These are phyloP conservation scores for Globisporangium yorkense DNA, from an alignment of 352 stramenopile genomes.

Conservation along the genomic window DNA sequence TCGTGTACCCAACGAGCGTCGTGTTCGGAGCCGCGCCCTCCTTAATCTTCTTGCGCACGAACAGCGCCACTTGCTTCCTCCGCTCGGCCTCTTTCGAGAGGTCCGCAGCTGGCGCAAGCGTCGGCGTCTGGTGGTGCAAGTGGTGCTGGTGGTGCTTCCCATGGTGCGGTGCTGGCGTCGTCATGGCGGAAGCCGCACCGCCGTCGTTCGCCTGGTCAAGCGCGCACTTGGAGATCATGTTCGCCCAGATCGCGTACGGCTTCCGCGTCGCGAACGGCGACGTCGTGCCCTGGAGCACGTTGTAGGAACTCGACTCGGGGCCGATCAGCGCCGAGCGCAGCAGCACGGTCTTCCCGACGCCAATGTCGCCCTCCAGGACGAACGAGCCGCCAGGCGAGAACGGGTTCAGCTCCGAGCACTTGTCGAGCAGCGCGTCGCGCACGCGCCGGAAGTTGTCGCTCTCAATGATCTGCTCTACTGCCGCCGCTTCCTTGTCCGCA, in stretches of 20 bases:
- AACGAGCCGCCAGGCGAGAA: conserved; percentile 64
- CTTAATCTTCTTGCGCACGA: conserved; percentile 56
- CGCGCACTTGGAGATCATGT: conserved; percentile 67
- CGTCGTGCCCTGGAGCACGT: conserved; percentile 65
- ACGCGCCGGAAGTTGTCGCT: conserved; percentile 52
- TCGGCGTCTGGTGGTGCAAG: not conserved
- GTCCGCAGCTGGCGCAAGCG: conserved; percentile 6
- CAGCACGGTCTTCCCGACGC: conserved; percentile 78
- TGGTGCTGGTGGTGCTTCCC: not conserved
- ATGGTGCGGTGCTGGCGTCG: not conserved
- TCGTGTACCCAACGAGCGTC: conserved; percentile 49
- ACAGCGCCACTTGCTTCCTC: conserved; percentile 44
- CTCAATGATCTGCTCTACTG: conserved; percentile 45
- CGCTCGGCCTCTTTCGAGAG: conserved; percentile 30
- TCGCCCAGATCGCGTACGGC: conserved; percentile 74
- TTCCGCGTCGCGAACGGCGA: conserved; percentile 70
- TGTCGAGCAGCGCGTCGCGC: conserved; percentile 46
- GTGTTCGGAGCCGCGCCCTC: conserved; percentile 64
- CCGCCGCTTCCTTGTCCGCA: conserved; percentile 39
- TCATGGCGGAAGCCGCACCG: not conserved
- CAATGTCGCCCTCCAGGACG: conserved; percentile 78
- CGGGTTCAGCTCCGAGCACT: conserved; percentile 61
- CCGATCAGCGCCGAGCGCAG: conserved; percentile 50
- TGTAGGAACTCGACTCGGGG: conserved; percentile 40
- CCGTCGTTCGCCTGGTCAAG: conserved; percentile 17